A percentile compares a stretch with the other conserved stretches of the same genome.
Evolutionary conservation across 805 yeast species (phyloP).

Genomic region (Monosporozyma aerobia): DNA sequence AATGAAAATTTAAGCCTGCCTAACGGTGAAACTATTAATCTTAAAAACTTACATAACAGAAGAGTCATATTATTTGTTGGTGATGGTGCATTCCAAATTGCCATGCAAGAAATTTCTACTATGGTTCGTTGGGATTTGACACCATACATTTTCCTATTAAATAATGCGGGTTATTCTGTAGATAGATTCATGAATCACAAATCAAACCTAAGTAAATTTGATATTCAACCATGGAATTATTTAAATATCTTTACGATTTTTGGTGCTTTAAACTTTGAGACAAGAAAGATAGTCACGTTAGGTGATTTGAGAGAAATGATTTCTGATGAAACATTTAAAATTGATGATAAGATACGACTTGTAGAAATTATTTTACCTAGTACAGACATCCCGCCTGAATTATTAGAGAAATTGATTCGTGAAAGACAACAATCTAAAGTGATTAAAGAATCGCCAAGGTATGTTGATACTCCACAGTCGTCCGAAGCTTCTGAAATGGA

Average conservation of each 20-base stretch:
- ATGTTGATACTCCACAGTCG: constrained; percentile 1
- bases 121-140: constrained; percentile 44
- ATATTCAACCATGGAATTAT: constrained; percentile 56
- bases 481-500: constrained; percentile 41
- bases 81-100: constrained; percentile 60
- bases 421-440: constrained; percentile 17
- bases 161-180: constrained; percentile 59
- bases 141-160: constrained; percentile 51
- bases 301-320: constrained; percentile 42
- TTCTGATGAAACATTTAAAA: constrained; percentile 31
- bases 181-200: constrained; percentile 55
- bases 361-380: constrained; percentile 49
- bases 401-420: constrained; percentile 20
- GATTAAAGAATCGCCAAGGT: constrained; percentile 1
- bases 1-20: not conserved
- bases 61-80: constrained; percentile 56
- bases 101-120: constrained; percentile 56
- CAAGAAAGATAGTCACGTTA: constrained; percentile 36
- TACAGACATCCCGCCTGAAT: constrained; percentile 46
- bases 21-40: not conserved
- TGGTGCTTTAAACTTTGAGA: constrained; percentile 43
- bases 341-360: constrained; percentile 40
- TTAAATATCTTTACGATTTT: constrained; percentile 39
- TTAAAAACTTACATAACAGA: constrained; percentile 1
- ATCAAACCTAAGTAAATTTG: constrained; percentile 43